Percentiles rank a stretch among this genome's conserved stretches.
Evolutionary conservation across 805 yeast genomes (phyloP).

Genomic region (Lipomyces anomalus): DNA sequence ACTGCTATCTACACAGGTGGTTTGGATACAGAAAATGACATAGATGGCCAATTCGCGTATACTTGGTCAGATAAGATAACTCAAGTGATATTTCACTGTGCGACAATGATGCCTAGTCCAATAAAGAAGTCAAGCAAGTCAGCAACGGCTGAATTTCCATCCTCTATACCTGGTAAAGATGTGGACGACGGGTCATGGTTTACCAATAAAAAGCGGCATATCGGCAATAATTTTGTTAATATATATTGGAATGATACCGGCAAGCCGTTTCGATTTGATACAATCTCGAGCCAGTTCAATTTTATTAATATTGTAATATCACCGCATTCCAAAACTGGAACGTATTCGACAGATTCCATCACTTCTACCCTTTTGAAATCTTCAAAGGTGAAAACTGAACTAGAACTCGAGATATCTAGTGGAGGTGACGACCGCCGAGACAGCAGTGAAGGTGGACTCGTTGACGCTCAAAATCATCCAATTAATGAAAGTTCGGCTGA

Average conservation of each 20-base stretch:
- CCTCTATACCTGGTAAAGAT: too few species aligned
- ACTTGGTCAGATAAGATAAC: constrained; percentile 66
- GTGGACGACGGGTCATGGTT: not conserved
- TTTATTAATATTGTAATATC: constrained; percentile 73
- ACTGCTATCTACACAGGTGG: constrained; percentile 66
- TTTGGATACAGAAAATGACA: constrained; percentile 59
- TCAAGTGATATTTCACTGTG: constrained; percentile 71
- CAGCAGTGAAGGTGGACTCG: too few species aligned
- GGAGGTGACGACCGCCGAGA: too few species aligned
- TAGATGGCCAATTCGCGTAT: constrained; percentile 71
- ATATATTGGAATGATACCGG: constrained; percentile 72
- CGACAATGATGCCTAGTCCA: constrained; percentile 69
- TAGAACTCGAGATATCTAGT: too few species aligned
- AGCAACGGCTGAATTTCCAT: too few species aligned
- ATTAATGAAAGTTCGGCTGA: too few species aligned
- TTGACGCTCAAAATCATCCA: too few species aligned
- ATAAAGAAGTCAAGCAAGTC: constrained; percentile 32
- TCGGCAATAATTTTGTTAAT: constrained; percentile 80
- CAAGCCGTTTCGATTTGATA: constrained; percentile 59
- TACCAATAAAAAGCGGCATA: constrained; percentile 63
- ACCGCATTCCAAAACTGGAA: constrained; percentile 44
- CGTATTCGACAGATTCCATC: not conserved
- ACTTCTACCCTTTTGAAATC: not conserved
- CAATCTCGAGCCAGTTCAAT: constrained; percentile 72
- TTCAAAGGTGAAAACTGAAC: not conserved